Conservation (phyloP, 805 yeast genomes). For the Candida maesae region DNA sequence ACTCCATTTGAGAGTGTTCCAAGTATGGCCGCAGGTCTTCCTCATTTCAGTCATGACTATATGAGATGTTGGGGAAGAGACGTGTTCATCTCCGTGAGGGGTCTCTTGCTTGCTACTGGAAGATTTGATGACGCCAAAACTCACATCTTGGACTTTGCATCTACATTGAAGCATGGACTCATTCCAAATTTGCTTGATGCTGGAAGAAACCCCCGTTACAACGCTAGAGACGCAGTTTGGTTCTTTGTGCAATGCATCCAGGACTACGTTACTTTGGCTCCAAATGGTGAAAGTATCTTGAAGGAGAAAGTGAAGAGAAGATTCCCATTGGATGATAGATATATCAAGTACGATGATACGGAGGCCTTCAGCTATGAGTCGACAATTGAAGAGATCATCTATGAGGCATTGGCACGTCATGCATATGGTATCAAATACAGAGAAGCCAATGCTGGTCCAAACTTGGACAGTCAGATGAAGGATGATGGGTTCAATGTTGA, state of each 20-base stretch:
- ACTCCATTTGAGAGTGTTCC: conserved; percentile 60
- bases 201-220: conserved; percentile 89
- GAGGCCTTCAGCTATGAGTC: conserved; percentile 71
- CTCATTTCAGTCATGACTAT: conserved; percentile 85
- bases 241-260: conserved; percentile 87
- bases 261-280: conserved; percentile 67
- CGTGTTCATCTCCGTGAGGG: conserved; percentile 83
- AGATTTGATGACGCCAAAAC: conserved; percentile 72
- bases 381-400: conserved; percentile 71
- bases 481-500: conserved; percentile 89
- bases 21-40: conserved; percentile 92
- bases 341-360: conserved; percentile 62
- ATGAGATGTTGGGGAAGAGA: conserved; percentile 99
- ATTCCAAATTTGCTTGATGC: conserved; percentile 92
- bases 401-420: conserved; percentile 81
- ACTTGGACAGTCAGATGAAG: conserved; percentile 85
- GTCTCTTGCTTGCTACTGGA: conserved; percentile 73
- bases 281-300: conserved; percentile 64
- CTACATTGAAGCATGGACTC: conserved; percentile 89
- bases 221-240: conserved; percentile 98
- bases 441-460: conserved; percentile 93
- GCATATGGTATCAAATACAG: conserved; percentile 84
- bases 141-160: conserved; percentile 84
- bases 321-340: conserved; percentile 85
- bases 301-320: conserved; percentile 74